phyloP scores from a whole-genome alignment of 2,329 filamentous ascomycete genomes.

The Xylariomycetidae sp. region DNA sequence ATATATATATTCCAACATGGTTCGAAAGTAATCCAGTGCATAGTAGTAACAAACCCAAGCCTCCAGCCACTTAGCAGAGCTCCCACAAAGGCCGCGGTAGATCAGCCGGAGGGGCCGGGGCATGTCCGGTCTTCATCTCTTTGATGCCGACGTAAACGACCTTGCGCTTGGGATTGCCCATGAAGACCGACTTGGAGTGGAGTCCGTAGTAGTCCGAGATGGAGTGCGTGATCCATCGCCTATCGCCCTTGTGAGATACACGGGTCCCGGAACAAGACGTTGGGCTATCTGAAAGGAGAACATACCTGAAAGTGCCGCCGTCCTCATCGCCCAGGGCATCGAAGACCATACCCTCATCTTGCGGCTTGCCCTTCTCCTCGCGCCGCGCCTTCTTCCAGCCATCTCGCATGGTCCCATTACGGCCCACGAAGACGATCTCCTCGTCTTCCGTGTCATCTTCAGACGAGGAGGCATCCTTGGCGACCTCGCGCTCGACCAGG shows the following conservation, averaged over 20 bases:
- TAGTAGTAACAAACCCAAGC: neutral
- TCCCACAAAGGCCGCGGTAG: conserved; percentile 63
- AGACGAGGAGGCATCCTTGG: conserved; percentile 33
- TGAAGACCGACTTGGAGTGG: conserved; percentile 73
- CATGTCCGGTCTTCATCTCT: conserved; percentile 32
- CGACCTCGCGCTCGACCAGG: conserved; percentile 51
- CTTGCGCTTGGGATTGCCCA: conserved; percentile 64
- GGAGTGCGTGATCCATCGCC: conserved; percentile 88
- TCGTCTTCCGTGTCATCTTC: conserved; percentile 62
- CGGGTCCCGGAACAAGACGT: no score
- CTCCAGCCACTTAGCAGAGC: conserved; percentile 37
- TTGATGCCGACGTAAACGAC: conserved; percentile 80
- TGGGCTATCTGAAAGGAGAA: no score
- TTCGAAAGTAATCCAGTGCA: neutral
- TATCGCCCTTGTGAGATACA: no score
- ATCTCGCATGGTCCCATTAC: conserved; percentile 55
- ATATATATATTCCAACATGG: no score
- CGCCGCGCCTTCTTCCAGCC: conserved; percentile 46
- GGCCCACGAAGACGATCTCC: conserved; percentile 86
- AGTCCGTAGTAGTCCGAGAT: conserved; percentile 91
- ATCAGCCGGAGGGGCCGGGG: conserved; percentile 25
- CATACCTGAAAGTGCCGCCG: conserved; percentile 76
- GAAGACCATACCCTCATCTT: conserved; percentile 67
- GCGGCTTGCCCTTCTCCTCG: conserved; percentile 47
- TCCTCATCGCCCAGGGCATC: conserved; percentile 69